Evolutionary conservation across 1,139 yeast genomes (phyloP).

Genomic region (Zygoascus sp.): DNA sequence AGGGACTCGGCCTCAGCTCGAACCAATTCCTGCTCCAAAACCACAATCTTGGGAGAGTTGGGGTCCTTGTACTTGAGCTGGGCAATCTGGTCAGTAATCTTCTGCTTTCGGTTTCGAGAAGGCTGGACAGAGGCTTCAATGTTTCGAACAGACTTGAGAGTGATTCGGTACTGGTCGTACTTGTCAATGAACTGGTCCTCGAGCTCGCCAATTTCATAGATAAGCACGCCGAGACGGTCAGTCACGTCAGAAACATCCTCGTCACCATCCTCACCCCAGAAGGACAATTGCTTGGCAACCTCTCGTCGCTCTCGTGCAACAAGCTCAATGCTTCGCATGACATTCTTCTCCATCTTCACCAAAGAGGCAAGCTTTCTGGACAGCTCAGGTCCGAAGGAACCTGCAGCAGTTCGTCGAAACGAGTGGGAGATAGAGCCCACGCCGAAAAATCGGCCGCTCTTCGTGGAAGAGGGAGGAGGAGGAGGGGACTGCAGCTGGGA

Average conservation of each 20-base stretch:
- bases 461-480: slow-evolving; percentile 88
- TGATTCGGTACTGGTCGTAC: slow-evolving; percentile 95
- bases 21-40: slow-evolving; percentile 95
- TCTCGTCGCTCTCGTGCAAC: slow-evolving; percentile 94
- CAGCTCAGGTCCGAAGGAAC: slow-evolving; percentile 91
- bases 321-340: slow-evolving; percentile 88
- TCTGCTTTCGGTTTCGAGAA: slow-evolving; percentile 95
- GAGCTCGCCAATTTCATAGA: slow-evolving; percentile 94
- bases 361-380: slow-evolving; percentile 83
- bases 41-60: slow-evolving; percentile 89
- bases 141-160: slow-evolving; percentile 90
- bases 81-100: slow-evolving; percentile 96
- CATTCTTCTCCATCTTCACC: slow-evolving; percentile 95
- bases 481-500: slow-evolving; percentile 92
- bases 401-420: slow-evolving; percentile 85
- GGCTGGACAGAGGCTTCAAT: slow-evolving; percentile 98
- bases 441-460: slow-evolving; percentile 84
- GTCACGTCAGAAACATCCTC: slow-evolving; percentile 97
- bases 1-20: slow-evolving; percentile 98
- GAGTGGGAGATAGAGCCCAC: slow-evolving; percentile 77
- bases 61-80: slow-evolving; percentile 98
- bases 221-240: slow-evolving; percentile 91
- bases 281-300: slow-evolving; percentile 90
- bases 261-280: slow-evolving; percentile 98
- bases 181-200: slow-evolving; percentile 97